These are phyloP conservation scores for Colletotrichum plurivorum DNA, from an alignment of 2,329 filamentous ascomycete species.

Conservation along the genomic window DNA sequence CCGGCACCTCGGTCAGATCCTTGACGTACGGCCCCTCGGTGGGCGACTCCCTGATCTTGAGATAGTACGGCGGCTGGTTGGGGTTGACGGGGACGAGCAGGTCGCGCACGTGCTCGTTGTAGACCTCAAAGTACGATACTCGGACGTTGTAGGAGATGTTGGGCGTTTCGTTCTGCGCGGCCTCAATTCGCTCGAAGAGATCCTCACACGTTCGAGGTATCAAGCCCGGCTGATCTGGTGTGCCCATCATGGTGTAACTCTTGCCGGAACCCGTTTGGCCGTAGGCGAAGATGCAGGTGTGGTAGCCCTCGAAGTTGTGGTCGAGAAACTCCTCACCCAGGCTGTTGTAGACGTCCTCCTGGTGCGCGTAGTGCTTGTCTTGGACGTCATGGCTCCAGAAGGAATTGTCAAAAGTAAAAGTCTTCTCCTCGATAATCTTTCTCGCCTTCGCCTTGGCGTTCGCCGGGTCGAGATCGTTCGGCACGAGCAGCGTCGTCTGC, in stretches of 20 bases:
- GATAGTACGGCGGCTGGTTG: constrained; percentile 86
- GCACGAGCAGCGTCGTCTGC: constrained; percentile 83
- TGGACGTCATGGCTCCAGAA: constrained; percentile 93
- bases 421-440: constrained; percentile 87
- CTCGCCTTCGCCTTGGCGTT: constrained; percentile 75
- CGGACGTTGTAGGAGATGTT: constrained; percentile 98
- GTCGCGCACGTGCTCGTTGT: constrained; percentile 98
- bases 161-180: constrained; percentile 81
- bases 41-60: constrained; percentile 97
- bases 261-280: constrained; percentile 98
- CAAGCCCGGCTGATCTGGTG: constrained; percentile 85
- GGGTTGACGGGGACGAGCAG: constrained; percentile 81
- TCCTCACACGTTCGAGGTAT: constrained; percentile 97
- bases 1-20: constrained; percentile 93
- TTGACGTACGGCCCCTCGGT: constrained; percentile 97
- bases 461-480: constrained; percentile 67
- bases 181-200: constrained; percentile 92
- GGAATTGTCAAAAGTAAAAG: constrained; percentile 96
- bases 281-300: constrained; percentile 99
- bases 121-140: constrained; percentile 99
- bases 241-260: constrained; percentile 99
- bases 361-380: constrained; percentile 89
- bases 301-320: constrained; percentile 99
- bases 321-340: constrained; percentile 97
- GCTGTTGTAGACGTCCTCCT: constrained; percentile 94